Conservation (phyloP, 2,329 filamentous ascomycete species). For the Talaromyces sp. region DNA sequence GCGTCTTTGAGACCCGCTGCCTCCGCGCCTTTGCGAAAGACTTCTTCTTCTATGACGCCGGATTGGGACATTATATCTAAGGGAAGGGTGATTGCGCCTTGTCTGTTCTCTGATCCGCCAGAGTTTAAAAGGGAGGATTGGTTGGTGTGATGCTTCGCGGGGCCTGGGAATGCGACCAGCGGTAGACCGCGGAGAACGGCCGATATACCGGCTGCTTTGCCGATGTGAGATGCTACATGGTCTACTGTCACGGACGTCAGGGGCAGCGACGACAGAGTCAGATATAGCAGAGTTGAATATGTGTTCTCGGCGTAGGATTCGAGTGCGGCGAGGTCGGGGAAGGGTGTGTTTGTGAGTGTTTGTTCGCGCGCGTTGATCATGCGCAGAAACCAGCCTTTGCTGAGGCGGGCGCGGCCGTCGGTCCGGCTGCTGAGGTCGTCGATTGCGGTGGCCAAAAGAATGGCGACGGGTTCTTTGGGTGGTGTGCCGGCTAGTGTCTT, state of each 20-base stretch:
- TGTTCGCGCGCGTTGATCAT: slow-evolving; percentile 79
- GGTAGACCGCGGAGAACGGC: slow-evolving; percentile 85
- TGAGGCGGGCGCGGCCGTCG: slow-evolving; percentile 51
- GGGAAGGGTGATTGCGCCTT: slow-evolving; percentile 73
- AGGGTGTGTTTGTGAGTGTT: slow-evolving; percentile 80
- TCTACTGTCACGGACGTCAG: slow-evolving; percentile 81
- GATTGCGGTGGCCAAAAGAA: slow-evolving; percentile 74
- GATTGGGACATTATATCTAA: slow-evolving; percentile 84
- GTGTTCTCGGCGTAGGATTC: slow-evolving; percentile 93
- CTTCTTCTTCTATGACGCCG: slow-evolving; percentile 81
- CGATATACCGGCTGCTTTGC: slow-evolving; percentile 86
- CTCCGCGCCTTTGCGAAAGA: slow-evolving; percentile 75
- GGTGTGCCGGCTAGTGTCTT: slow-evolving; percentile 74
- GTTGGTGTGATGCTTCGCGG: slow-evolving; percentile 57
- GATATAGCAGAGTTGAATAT: slow-evolving; percentile 88
- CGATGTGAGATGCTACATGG: slow-evolving; percentile 90
- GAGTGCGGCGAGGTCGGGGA: slow-evolving; percentile 67
- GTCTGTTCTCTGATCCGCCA: slow-evolving; percentile 44
- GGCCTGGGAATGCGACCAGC: slow-evolving; percentile 75
- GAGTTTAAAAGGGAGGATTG: slow-evolving; percentile 44
- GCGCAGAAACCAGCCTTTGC: slow-evolving; percentile 71
- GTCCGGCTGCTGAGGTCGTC: slow-evolving; percentile 54
- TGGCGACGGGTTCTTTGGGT: slow-evolving; percentile 86
- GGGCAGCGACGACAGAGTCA: slow-evolving; percentile 76
- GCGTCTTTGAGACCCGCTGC: slow-evolving; percentile 83